Percentiles rank a stretch among this genome's conserved stretches.
These are phyloP conservation scores for Dispira simplex DNA, from an alignment of 192 early-diverging fungal genomes.

Conservation along the genomic window DNA sequence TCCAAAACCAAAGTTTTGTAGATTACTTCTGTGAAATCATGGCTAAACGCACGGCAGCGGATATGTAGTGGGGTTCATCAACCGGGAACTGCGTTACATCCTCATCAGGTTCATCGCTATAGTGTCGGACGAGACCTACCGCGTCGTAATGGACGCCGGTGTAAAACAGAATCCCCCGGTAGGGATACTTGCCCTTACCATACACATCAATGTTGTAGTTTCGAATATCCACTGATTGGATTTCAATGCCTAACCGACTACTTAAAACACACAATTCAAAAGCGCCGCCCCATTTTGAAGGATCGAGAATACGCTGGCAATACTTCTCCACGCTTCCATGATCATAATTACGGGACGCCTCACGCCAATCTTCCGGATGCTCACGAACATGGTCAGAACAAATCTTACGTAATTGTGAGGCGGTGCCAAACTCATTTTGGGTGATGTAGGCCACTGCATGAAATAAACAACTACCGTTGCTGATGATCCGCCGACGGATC, in stretches of 20 bases:
- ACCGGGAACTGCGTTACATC: constrained; percentile 40
- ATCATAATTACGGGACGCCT: constrained; percentile 32
- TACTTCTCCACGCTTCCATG: constrained; percentile 23
- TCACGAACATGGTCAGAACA: constrained; percentile 23
- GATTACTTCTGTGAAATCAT: background rate
- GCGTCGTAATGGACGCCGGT: constrained; percentile 60
- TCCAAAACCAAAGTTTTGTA: too few relatives aligned
- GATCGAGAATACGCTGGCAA: constrained; percentile 33
- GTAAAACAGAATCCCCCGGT: constrained; percentile 32
- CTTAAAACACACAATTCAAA: constrained; percentile 38
- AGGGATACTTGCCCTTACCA: constrained; percentile 31
- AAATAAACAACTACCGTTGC: constrained; percentile 46
- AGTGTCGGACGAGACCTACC: constrained; percentile 26
- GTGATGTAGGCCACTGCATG: constrained; percentile 25
- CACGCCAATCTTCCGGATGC: constrained; percentile 30
- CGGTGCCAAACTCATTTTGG: constrained; percentile 12
- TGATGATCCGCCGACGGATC: constrained; percentile 12
- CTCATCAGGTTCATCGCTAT: constrained; percentile 28
- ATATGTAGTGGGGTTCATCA: background rate
- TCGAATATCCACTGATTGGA: constrained; percentile 42
- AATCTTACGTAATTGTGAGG: constrained; percentile 18
- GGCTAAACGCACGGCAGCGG: background rate
- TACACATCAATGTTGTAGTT: constrained; percentile 39
- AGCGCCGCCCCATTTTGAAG: constrained; percentile 44
- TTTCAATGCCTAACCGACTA: constrained; percentile 31